Conservation (phyloP, 768 basidiomycete genomes). For the Hirschioporus abietinus region DNA sequence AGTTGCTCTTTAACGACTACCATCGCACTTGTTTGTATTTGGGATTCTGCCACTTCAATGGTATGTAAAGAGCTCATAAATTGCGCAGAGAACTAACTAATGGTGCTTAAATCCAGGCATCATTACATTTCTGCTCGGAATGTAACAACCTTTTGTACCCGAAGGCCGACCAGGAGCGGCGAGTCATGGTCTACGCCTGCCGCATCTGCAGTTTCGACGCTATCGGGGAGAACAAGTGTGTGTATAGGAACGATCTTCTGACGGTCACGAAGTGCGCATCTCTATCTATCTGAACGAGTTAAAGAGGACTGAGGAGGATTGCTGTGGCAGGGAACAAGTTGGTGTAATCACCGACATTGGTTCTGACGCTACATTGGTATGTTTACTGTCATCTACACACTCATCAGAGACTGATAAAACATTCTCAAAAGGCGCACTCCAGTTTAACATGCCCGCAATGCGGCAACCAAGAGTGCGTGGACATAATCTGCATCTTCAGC, state of each 20-base stretch:
- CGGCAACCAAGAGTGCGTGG: slow-evolving; percentile 73
- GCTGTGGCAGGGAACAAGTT: slow-evolving; percentile 70
- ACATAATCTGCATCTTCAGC: slow-evolving; percentile 1
- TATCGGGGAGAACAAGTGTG: slow-evolving; percentile 79
- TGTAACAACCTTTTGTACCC: slow-evolving; percentile 95
- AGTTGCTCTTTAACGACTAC: no score
- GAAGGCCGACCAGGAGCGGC: slow-evolving; percentile 80
- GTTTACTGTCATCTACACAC: slow-evolving; percentile 16
- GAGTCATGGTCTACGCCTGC: slow-evolving; percentile 86
- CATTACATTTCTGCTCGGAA: slow-evolving; percentile 87
- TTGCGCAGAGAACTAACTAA: not conserved
- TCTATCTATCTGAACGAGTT: slow-evolving; percentile 4
- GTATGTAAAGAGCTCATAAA: not conserved
- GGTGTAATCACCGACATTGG: slow-evolving; percentile 88
- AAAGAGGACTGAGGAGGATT: slow-evolving; percentile 2
- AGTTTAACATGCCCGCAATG: slow-evolving; percentile 82
- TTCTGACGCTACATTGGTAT: slow-evolving; percentile 82
- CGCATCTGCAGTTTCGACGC: slow-evolving; percentile 87
- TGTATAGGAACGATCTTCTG: slow-evolving; percentile 89
- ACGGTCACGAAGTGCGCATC: slow-evolving; percentile 80
- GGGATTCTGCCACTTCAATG: not conserved
- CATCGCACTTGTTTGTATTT: no score
- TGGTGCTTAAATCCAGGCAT: slow-evolving; percentile 45
- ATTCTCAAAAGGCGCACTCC: slow-evolving; percentile 62
- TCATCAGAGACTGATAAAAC: slow-evolving; percentile 3